Evolutionary conservation across 2,329 filamentous ascomycete genomes (phyloP), one percentile per base, ranked within the genome.

Genomic region (Phialophora verrucosa): DNA sequence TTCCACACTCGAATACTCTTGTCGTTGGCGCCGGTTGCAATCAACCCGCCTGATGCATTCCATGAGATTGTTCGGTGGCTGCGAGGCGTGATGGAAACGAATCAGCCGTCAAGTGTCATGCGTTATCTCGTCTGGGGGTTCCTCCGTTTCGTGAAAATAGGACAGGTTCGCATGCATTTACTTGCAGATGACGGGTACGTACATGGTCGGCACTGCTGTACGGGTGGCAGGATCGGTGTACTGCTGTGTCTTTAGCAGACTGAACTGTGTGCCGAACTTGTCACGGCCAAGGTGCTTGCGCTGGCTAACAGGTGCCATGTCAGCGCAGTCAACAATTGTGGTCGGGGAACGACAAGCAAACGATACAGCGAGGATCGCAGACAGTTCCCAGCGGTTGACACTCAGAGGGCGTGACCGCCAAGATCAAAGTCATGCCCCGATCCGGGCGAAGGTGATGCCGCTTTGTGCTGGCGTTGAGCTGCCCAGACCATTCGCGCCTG

Each of bases 1-100:
- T 99, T 96, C 94, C 95, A 99, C 71, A 99, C 88, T n/a, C 93
- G 90, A 53, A 99, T 83, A 0, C 89, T 89, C 61, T 94, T 93
- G 79, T 98, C 91, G 8, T 94, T 92, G 2, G 92, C 91, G 2
- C 92, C 93, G 0, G 93, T 96, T 0, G 94, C 94, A 67, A 98
- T 88, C 66, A 95, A 83, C 8, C 87, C 90, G 38, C 94, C 93
- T 0, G 91, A 83, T 0, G 93, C 91, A 71, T 94, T 97, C 94
- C 94, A 98, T 47, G 91, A 89, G 71, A 98, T 89, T 1, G 90
- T 90, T 49, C 91, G 88, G 64, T 96, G 84, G 69, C 90, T 92
- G 70, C 62, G 64, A 35, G 31, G 10, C 42, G 23, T 29, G 59
- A 55, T 59, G 23, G 50, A 29, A 65, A 51, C 53, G 57, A 50